Base-by-base conservation (phyloP, 495 filamentous ascomycete species). In the Xylaria intraflava region DNA sequence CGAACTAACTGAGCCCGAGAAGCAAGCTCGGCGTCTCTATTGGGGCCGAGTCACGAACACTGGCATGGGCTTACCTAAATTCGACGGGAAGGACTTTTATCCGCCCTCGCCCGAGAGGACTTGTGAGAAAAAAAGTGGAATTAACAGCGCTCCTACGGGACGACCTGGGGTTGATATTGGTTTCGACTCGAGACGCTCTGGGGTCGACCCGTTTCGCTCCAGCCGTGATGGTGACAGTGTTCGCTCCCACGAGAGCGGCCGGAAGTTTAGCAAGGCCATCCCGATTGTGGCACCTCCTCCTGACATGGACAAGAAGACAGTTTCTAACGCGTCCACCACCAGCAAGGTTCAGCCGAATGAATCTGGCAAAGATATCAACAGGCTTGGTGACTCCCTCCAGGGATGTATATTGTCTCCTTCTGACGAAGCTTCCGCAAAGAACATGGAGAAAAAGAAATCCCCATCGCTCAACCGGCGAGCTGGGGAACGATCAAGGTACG, bases 71-170 rank as follows among this genome's bases (percentile, higher is more conserved):
- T 58, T 81, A 16, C 78, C 78, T 29, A 80, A 78, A 57, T 81
- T 73, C 47, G 77, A 81, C 46, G 78, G 78, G 1, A 78, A 77
- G 60, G 70, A 80, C 51, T 81, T 81, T 59, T 80, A 80, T 51
- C 76, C 74, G 2, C 63, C 78, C 2, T 80, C 78, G 1, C 75
- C 77, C 0, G 55, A 62, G 46, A 79, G 76, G 58, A 58, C 65
- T 40, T 38, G 29, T 24, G 27, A 38, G 33, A 40, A 43, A 26
- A 44, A 35, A 23, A 27, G 46, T 1, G 43, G 42, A 17, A 14
- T 16, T 23, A 55, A 42, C 17, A 53, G 52, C 5, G 31, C 57
- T 14, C 51, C 51, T 8, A 48, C 48, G 2, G 51, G 46, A 24
- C 49, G 46, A 36, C 12, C 53, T n/a, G 53, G 49, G 0, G 6